Evolutionary conservation across 345 rosid genomes (phyloP), one percentile per base, ranked within the genome.

Genomic region (Dimocarpus longan): DNA sequence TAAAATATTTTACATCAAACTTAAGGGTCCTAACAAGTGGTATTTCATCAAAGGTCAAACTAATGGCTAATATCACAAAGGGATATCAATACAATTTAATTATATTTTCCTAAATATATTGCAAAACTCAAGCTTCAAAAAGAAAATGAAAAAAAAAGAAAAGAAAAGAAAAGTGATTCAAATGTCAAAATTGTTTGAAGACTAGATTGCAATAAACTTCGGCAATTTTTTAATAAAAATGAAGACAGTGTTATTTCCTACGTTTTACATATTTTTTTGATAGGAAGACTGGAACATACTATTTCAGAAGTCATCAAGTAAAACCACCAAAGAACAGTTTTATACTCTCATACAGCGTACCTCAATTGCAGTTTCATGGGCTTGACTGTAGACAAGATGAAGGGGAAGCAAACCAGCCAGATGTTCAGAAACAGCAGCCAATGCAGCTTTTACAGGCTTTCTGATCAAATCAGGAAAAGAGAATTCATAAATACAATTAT

Each of bases 361-460:
- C 98, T 96, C 97, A 84, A 93, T 91, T 74, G 94, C 95, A 84
- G 95, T 89, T 88, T 90, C 95, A 88, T 96, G 98, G 80, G 97
- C 98, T 72, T 90, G 94, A 85, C 97, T 96, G 89, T 96, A 92
- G 85, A 88, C 93, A 81, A 94, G 89, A 88, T 96, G 98, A 83
- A 91, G 98, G 76, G 99, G 98, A 80, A 96, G 95, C 80, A 96
- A 86, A 81, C 99, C 99, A 68, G 99, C 98, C 78, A 94, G 74
- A 89, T 94, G 98, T 85, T 93, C 98, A 66, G 99, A 89, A 80
- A 93, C 95, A 80, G 95, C 91, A 84, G 98, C 95, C 81, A 96
- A 73, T 64, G 93, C 97, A 77, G 99, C 93, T 86, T 93, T 96
- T 79, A 92, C 80, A 13, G 98, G 98, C 85, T 85, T 88, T 93